These are phyloP conservation scores for Mycena rebaudengoi DNA, from an alignment of 768 basidiomycete species.

Conservation along the genomic window DNA sequence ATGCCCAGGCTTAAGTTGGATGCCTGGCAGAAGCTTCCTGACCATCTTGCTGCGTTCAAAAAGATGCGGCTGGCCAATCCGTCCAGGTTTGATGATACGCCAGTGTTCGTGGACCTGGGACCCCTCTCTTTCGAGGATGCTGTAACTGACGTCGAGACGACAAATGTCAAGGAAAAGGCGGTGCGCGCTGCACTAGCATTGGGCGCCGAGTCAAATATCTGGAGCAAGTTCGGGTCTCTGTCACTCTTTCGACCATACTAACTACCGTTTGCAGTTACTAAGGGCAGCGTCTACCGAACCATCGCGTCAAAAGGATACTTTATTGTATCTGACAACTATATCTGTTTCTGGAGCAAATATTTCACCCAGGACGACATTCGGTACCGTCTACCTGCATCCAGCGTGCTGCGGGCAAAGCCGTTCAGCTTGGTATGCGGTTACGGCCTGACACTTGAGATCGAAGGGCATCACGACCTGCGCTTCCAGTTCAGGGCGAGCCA, in stretches of 20 bases:
- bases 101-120: slow-evolving; percentile 52
- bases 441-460: slow-evolving; percentile 54
- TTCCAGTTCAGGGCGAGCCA: slow-evolving; percentile 57
- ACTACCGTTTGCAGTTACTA: slow-evolving; percentile 38
- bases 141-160: slow-evolving; percentile 9
- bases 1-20: slow-evolving; percentile 33
- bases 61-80: slow-evolving; percentile 2
- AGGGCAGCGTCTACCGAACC: slow-evolving; percentile 44
- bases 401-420: slow-evolving; percentile 48
- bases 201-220: slow-evolving; percentile 40
- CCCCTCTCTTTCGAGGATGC: slow-evolving; percentile 45
- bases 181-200: slow-evolving; percentile 44
- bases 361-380: slow-evolving; percentile 45
- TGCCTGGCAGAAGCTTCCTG: slow-evolving; percentile 38
- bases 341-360: slow-evolving; percentile 59
- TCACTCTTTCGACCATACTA: background rate
- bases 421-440: slow-evolving; percentile 38
- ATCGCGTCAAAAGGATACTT: slow-evolving; percentile 51
- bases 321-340: slow-evolving; percentile 46
- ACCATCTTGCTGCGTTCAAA: slow-evolving; percentile 11
- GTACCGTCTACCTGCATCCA: slow-evolving; percentile 53
- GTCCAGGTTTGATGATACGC: slow-evolving; percentile 19
- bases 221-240: slow-evolving; percentile 37
- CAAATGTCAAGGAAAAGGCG: slow-evolving; percentile 36
- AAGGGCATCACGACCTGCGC: slow-evolving; percentile 54